Base-by-base conservation (phyloP, 371 early-diverging fungal species). In the Lichtheimia corymbifera region DNA sequence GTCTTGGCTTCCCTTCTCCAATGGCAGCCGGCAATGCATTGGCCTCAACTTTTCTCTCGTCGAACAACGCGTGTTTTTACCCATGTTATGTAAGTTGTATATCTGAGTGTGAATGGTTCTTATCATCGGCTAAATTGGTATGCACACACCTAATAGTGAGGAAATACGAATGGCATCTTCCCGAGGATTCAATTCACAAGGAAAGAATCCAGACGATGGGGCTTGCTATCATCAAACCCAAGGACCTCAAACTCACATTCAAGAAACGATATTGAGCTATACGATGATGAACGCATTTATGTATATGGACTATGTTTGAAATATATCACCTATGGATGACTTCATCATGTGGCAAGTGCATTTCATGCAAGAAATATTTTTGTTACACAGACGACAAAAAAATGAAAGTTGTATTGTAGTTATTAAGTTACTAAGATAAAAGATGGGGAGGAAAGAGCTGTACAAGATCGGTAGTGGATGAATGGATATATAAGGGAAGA, bases 31-130 rank as follows among this genome's bases (percentile, higher is more conserved):
- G 41, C 67, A 77, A 58, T 84, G 84, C 63, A 68, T 79, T 22
- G 84, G 82, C 35, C 65, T 70, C 64, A 71, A 81, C 50, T 82
- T 84, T 63, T 67, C 72, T 4, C 50, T 84, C 51, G 61, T 72
- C 9, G 76, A 79, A 41, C 81, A 79, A 63, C 76, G 79, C 18
- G 66, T 84, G 13, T 44, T 76, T 1, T 59, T 78, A 40, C 58
- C 71, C 13, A 63, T 78, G 68, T 63, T 83, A 14, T 50, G 65
- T 65, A 55, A 65, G 65, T 60, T 14, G 15, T 13, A 45, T 14
- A 6, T 11, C 11, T 44, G 6, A 3, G 47, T n/a, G 9, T 45
- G 1, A 3, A 30, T 47, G 11, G 7, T 27, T 12, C 13, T 42
- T 13, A 50, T 22, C 41, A 44, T 11, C 17, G 22, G 22, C 49